Evolutionary conservation across 805 yeast genomes (phyloP), one percentile per base, ranked within the genome.

Genomic region (Torulaspora quercuum): DNA sequence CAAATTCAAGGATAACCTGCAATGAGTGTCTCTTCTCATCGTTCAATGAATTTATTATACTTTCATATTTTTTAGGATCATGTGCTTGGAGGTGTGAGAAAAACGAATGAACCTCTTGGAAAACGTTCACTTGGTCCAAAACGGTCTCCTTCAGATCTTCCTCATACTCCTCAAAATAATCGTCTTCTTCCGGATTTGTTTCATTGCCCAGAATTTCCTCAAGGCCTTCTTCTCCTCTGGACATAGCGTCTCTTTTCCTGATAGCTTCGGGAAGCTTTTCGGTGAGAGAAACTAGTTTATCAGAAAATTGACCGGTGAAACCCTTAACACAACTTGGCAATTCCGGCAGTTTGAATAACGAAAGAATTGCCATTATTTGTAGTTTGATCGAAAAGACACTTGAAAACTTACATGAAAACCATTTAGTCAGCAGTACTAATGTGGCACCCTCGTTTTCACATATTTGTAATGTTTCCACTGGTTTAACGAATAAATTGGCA

Each of bases 351-450:
- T 61, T 50, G 25, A 76, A 46, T 21, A 84, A 37, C 0, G 80
- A 67, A 35, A 88, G 57, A 28, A 82, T 63, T 0, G 90, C 89
- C 44, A 87, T 53, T 6, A 76, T 67, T 27, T 82, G 79, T 29
- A 90, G 63, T 63, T 87, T 89, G 53, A 84, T 68, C 49, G 85
- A 92, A 52, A 79, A 85, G 2, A 86, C 95, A 32, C 87, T 69
- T 20, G 72, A 70, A 47, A 84, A 69, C 14, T 61, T 64, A 16
- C 72, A 49, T 16, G 69, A 66, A 52, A 82, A 75, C 96, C 96
- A 87, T 35, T 68, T 57, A 16, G 68, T 68, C 42, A 88, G 69
- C 34, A 83, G 65, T 7, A 58, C 51, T 18, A 72, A 65, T 2
- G 81, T 63, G 21, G 67, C 66, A 12, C 71, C 66, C 13, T 56